Evolutionary conservation across 2,329 filamentous ascomycete genomes (phyloP).

Genomic region (Onygenales sp.): DNA sequence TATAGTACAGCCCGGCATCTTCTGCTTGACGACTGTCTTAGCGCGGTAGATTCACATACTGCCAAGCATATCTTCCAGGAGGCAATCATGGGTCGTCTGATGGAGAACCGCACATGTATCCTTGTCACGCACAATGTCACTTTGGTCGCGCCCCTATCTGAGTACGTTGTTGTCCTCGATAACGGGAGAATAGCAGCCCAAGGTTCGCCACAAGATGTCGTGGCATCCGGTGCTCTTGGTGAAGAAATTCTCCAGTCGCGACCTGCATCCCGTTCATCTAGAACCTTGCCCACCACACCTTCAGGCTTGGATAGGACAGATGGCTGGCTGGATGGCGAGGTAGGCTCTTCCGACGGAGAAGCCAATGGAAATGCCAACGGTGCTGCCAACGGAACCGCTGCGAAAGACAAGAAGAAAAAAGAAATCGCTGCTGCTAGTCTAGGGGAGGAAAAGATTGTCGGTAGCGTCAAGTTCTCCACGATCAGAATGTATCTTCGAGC

Average conservation of each 20-base stretch:
- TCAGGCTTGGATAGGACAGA: slow-evolving; percentile 56
- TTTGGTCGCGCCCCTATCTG: slow-evolving; percentile 71
- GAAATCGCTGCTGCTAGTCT: slow-evolving; percentile 37
- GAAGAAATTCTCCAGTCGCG: slow-evolving; percentile 73
- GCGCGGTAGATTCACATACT: slow-evolving; percentile 93
- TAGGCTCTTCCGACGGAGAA: slow-evolving; percentile 24
- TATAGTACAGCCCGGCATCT: slow-evolving; percentile 91
- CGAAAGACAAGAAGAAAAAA: slow-evolving; percentile 33
- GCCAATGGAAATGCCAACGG: slow-evolving; percentile 31
- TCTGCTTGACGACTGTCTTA: slow-evolving; percentile 88
- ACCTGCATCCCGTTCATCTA: slow-evolving; percentile 61
- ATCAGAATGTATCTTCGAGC: slow-evolving; percentile 74
- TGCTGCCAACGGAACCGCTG: slow-evolving; percentile 22
- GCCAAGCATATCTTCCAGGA: slow-evolving; percentile 97
- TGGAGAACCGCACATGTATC: slow-evolving; percentile 83
- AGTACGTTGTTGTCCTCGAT: slow-evolving; percentile 74
- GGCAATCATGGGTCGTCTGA: slow-evolving; percentile 79
- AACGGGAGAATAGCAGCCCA: slow-evolving; percentile 73
- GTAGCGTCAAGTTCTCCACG: slow-evolving; percentile 79
- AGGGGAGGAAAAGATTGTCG: slow-evolving; percentile 70
- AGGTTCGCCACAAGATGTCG: slow-evolving; percentile 68
- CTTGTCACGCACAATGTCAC: slow-evolving; percentile 91
- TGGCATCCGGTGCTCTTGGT: slow-evolving; percentile 77
- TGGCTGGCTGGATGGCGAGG: slow-evolving; percentile 38
- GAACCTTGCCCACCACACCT: slow-evolving; percentile 59